phyloP scores from a whole-genome alignment of 192 early-diverging fungal species.

The Blastocladiella britannica region DNA sequence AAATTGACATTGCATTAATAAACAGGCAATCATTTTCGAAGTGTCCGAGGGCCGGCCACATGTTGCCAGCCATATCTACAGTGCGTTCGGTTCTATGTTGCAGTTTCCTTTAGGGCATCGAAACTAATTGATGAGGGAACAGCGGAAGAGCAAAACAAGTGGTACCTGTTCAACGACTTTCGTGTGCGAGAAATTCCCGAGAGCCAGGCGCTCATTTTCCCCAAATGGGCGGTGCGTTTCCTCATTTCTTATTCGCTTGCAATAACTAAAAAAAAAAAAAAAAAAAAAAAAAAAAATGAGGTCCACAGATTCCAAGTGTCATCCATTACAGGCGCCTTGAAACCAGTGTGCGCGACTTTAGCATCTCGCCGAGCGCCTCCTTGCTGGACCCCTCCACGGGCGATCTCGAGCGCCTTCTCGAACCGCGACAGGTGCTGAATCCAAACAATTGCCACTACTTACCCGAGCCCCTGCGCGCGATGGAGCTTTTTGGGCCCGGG shows the following conservation, averaged over 20 bases:
- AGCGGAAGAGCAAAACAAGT: slow-evolving; percentile 19
- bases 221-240: slow-evolving; percentile 25
- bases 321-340: no score
- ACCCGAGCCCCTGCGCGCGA: neutral
- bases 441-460: slow-evolving; percentile 6
- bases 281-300: no score
- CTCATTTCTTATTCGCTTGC: no score
- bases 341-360: no score
- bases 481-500: neutral
- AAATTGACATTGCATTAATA: no score
- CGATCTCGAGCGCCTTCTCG: slow-evolving; percentile 15
- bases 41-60: slow-evolving; percentile 40
- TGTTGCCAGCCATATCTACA: slow-evolving; percentile 44
- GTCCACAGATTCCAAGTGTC: no score
- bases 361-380: no score
- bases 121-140: neutral
- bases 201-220: slow-evolving; percentile 39
- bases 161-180: slow-evolving; percentile 94
- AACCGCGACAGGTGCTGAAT: slow-evolving; percentile 38
- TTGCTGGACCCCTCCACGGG: no score
- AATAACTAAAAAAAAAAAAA: no score
- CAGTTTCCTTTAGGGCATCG: no score
- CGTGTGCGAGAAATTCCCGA: slow-evolving; percentile 53
- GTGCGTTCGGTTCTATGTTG: no score
- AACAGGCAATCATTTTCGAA: slow-evolving; percentile 31